phyloP scores from a whole-genome alignment of 441 rosid genomes.

The Populus trichocarpa region DNA sequence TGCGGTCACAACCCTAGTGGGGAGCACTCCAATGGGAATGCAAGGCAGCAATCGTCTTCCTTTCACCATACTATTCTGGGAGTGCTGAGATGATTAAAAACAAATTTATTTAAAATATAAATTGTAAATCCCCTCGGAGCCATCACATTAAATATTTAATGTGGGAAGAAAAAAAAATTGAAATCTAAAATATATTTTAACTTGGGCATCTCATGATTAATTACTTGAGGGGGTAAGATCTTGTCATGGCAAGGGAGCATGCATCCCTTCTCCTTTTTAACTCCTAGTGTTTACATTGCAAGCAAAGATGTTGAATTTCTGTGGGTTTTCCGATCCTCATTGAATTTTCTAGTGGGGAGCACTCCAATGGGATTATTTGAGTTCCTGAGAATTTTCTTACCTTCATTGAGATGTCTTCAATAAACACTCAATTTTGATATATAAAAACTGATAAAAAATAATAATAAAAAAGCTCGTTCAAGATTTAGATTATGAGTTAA shows the following conservation, averaged over 20 bases:
- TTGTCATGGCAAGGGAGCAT: not conserved
- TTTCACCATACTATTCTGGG: too few species aligned
- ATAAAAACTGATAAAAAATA: too few species aligned
- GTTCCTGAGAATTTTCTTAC: not conserved
- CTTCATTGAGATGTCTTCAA: not conserved
- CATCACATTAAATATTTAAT: too few species aligned
- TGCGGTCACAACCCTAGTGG: not conserved
- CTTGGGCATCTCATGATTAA: not conserved
- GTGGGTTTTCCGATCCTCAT: not conserved
- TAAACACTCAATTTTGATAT: too few species aligned
- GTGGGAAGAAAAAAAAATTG: too few species aligned
- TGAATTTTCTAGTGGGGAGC: too few species aligned
- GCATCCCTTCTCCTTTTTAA: not conserved
- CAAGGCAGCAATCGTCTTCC: not conserved
- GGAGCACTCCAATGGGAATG: too few species aligned
- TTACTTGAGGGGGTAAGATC: not conserved
- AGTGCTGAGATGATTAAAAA: too few species aligned
- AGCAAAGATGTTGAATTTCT: not conserved
- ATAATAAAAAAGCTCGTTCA: too few species aligned
- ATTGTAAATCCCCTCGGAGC: not conserved
- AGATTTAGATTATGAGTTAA: too few species aligned
- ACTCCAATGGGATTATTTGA: not conserved
- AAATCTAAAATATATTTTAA: too few species aligned
- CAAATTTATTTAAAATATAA: too few species aligned
- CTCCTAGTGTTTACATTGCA: not conserved